A percentile compares a stretch with the other conserved stretches of the same genome.
phyloP scores from a whole-genome alignment of 495 filamentous ascomycete genomes.

The Penicillium flavigenum region DNA sequence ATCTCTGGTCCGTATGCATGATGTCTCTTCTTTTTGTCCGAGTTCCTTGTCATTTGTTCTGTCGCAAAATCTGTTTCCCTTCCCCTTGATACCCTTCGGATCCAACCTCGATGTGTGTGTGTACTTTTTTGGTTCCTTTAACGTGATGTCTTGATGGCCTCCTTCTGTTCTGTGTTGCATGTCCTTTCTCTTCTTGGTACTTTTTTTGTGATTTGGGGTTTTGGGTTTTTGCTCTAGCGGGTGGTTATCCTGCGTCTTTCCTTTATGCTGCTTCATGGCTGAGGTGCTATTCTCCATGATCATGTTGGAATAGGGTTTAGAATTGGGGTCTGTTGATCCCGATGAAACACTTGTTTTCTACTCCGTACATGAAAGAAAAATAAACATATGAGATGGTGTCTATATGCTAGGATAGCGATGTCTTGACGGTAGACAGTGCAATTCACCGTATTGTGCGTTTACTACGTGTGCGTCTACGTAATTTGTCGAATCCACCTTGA shows the following conservation, averaged over 20 bases:
- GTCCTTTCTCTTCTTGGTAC: slow-evolving; percentile 22
- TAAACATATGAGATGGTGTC: slow-evolving; percentile 1
- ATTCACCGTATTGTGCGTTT: background rate
- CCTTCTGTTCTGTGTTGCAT: slow-evolving; percentile 23
- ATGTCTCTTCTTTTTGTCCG: slow-evolving; percentile 25
- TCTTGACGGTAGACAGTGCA: background rate
- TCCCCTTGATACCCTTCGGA: slow-evolving; percentile 51
- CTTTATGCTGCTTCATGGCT: slow-evolving; percentile 11
- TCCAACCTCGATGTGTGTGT: slow-evolving; percentile 39
- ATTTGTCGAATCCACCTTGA: background rate
- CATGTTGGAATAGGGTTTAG: slow-evolving; percentile 10
- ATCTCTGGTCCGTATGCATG: slow-evolving; percentile 29
- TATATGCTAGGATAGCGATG: background rate
- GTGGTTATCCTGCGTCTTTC: slow-evolving; percentile 16
- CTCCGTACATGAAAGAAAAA: background rate
- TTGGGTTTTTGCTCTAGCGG: slow-evolving; percentile 18
- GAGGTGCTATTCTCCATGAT: slow-evolving; percentile 8
- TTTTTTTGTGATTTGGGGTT: slow-evolving; percentile 21
- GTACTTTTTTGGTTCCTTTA: slow-evolving; percentile 34
- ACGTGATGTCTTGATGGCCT: slow-evolving; percentile 50
- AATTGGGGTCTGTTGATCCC: background rate
- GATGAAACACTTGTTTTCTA: background rate
- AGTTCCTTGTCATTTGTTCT: slow-evolving; percentile 30
- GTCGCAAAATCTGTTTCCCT: slow-evolving; percentile 34
- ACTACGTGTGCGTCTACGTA: background rate